Base-by-base conservation (phyloP, 108 stramenopile genomes). In the Nitzschia inconspicua region DNA sequence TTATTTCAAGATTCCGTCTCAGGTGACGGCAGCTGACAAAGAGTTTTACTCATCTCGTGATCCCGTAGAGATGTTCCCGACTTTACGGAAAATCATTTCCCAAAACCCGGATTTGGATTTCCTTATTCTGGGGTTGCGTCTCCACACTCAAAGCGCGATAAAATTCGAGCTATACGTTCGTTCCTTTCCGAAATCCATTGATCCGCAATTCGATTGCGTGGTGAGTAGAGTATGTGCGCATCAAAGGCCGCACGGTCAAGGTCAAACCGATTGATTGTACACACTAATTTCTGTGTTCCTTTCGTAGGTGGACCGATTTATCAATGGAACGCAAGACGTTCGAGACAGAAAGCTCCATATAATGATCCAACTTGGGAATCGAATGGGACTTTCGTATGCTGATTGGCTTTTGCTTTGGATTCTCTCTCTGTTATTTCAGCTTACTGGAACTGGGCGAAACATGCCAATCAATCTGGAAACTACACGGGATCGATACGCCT, bases 31-130 rank as follows among this genome's bases (percentile, higher is more conserved):
- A 41, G 26, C 48, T 13, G 14, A 29, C 1, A 70, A 56, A 36
- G n/a, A 20, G n/a, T 51, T 79, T 24, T 8, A 67, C 20, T 64
- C 60, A 13, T 25, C 65, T 16, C 35, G 49, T 10, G 83, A 89
- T 70, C 88, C 88, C 1, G 71, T 89, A 28, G 73, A 70, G 6
- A 60, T 34, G 9, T 52, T 89, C 10, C 83, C 77, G 11, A 74
- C 75, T n/a, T 70, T 89, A 20, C 43, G 53, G 18, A 23, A 65
- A 20, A 32, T 89, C 1, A 69, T 89, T 23, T 64, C 64, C 27
- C 31, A 32, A n/a, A 58, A 86, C 58, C 68, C 84, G n/a, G 70
- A 82, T 28, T 52, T 72, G 7, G 69, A 86, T 39, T 89, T 89
- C 41, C 74, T 85, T 25, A 64, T 82, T n/a, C 16, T 57, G 11